A percentile compares a stretch with the other conserved stretches of the same genome.
Conservation (phyloP, 768 basidiomycete species). For the Russula sp. region DNA sequence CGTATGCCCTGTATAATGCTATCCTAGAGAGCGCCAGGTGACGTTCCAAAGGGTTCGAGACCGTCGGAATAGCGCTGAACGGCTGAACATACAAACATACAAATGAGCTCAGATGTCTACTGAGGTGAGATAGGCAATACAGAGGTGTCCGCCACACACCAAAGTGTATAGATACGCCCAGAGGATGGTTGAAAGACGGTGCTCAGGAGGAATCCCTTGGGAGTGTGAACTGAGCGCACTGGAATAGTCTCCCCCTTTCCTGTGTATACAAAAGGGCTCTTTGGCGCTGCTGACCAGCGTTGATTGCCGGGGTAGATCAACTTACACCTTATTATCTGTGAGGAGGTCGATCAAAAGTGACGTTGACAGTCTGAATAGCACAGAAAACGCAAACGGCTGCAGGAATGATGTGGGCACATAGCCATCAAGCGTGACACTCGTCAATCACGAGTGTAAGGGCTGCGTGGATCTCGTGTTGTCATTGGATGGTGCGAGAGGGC, state of each 20-base stretch:
- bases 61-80: not conserved
- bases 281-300: slow-evolving; percentile 4
- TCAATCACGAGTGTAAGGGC: not conserved
- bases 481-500: not conserved
- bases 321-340: slow-evolving; percentile 5
- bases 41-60: not conserved
- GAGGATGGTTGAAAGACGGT: not conserved
- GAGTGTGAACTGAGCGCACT: not conserved
- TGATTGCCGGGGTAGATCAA: not conserved
- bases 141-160: not conserved
- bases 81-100: not conserved
- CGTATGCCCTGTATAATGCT: not conserved
- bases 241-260: not conserved
- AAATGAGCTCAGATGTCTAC: not conserved
- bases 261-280: not conserved
- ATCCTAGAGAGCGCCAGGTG: not conserved
- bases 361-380: not conserved
- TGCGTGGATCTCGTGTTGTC: not conserved
- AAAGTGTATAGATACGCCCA: not conserved
- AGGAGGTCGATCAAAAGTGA: not conserved
- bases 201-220: not conserved
- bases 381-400: not conserved
- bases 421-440: not conserved
- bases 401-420: not conserved
- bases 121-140: not conserved